A percentile compares a stretch with the other conserved stretches of the same genome.
These are phyloP conservation scores for Berkeleyomyces rouxiae DNA, from an alignment of 2,329 filamentous ascomycete species.

Conservation along the genomic window DNA sequence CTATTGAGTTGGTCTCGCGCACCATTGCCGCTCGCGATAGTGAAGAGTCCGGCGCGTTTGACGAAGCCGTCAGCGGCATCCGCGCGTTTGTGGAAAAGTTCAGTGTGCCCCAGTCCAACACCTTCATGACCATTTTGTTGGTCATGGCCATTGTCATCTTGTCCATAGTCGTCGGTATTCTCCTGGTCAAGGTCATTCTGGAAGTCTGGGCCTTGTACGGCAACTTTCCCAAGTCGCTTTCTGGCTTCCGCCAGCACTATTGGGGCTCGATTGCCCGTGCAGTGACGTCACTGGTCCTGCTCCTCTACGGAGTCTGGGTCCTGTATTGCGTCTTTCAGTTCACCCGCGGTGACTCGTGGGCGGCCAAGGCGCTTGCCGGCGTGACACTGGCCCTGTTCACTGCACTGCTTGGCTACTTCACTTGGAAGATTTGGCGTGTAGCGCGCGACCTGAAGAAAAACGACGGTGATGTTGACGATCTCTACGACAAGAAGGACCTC, in stretches of 20 bases:
- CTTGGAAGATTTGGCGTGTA: slow-evolving; percentile 62
- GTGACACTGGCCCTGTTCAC: slow-evolving; percentile 73
- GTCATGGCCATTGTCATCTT: slow-evolving; percentile 78
- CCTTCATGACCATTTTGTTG: slow-evolving; percentile 88
- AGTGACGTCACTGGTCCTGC: slow-evolving; percentile 74
- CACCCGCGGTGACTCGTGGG: slow-evolving; percentile 85
- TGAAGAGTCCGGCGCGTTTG: slow-evolving; percentile 21
- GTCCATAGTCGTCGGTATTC: slow-evolving; percentile 66
- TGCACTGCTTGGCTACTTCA: slow-evolving; percentile 63
- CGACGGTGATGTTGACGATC: slow-evolving; percentile 53
- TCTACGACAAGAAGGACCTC: slow-evolving; percentile 78
- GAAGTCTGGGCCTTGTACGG: slow-evolving; percentile 85
- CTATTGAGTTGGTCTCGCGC: slow-evolving; percentile 17
- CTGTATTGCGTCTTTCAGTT: slow-evolving; percentile 95
- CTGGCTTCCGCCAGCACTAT: slow-evolving; percentile 85
- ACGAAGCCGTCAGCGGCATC: slow-evolving; percentile 52
- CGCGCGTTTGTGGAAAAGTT: slow-evolving; percentile 71
- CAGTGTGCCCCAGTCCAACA: slow-evolving; percentile 72
- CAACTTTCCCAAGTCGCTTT: slow-evolving; percentile 62
- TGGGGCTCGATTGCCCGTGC: slow-evolving; percentile 84
- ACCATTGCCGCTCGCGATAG: slow-evolving; percentile 17
- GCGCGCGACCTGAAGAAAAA: slow-evolving; percentile 56
- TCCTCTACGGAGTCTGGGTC: slow-evolving; percentile 90
- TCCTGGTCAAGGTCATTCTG: slow-evolving; percentile 80
- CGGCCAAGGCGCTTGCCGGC: slow-evolving; percentile 66